Conservation (phyloP, 2,329 filamentous ascomycete species). For the Calonectria hawksworthii region DNA sequence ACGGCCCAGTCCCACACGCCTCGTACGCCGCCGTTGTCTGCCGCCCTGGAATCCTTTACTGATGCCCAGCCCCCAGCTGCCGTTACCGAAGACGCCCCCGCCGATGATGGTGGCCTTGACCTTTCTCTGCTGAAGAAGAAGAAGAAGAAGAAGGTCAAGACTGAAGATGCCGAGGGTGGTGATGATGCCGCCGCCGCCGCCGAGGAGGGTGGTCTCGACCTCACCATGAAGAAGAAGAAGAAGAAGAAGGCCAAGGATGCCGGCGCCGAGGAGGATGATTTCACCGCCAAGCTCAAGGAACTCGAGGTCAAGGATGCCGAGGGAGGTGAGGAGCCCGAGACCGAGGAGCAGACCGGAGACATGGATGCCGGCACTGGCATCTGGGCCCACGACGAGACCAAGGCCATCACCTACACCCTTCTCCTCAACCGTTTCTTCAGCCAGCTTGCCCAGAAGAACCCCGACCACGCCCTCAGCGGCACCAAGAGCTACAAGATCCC, state of each 20-base stretch:
- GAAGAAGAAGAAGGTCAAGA: constrained; percentile 65
- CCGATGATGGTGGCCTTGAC: constrained; percentile 67
- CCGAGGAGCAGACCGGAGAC: constrained; percentile 76
- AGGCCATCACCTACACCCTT: constrained; percentile 85
- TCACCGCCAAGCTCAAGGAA: constrained; percentile 73
- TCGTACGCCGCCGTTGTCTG: constrained; percentile 73
- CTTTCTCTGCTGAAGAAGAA: constrained; percentile 88
- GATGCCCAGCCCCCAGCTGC: constrained; percentile 60
- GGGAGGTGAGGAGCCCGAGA: constrained; percentile 62
- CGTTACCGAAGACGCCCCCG: constrained; percentile 60
- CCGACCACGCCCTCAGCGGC: constrained; percentile 90
- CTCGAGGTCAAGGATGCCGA: constrained; percentile 77
- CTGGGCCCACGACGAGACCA: constrained; percentile 86
- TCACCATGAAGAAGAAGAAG: constrained; percentile 87
- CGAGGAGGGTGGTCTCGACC: constrained; percentile 66
- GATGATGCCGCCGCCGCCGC: constrained; percentile 54
- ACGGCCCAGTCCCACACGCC: constrained; percentile 85
- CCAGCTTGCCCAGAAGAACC: constrained; percentile 95
- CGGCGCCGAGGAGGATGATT: constrained; percentile 73
- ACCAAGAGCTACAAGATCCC: constrained; percentile 99
- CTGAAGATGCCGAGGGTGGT: constrained; percentile 61
- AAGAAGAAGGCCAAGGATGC: constrained; percentile 71
- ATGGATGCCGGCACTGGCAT: constrained; percentile 91
- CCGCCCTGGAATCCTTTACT: constrained; percentile 69
- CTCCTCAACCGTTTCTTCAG: constrained; percentile 95